phyloP scores from a whole-genome alignment of 441 rosid genomes.

The Sinapis alba region DNA sequence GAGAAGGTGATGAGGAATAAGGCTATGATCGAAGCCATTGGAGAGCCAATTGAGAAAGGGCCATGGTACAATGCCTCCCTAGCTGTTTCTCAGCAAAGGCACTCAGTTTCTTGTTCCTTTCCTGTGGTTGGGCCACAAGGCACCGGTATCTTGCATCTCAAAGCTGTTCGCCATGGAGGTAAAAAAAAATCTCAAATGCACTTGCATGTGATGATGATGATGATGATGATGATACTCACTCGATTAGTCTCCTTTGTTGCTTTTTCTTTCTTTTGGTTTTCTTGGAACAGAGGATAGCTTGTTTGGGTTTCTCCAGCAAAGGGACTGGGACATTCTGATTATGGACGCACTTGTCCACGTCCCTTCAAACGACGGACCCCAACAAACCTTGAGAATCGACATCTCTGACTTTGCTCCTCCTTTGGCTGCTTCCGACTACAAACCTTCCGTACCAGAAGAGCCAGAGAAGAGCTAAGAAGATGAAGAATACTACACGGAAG shows the following conservation, averaged over 20 bases:
- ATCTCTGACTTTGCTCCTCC: constrained; percentile 45
- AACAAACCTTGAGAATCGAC: constrained; percentile 59
- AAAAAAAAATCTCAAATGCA: background rate
- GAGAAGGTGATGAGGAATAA: constrained; percentile 73
- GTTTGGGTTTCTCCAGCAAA: constrained; percentile 50
- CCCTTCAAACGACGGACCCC: constrained; percentile 74
- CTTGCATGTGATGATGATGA: background rate
- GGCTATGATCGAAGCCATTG: constrained; percentile 76
- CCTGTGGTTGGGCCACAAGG: constrained; percentile 57
- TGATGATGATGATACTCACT: background rate
- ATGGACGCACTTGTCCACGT: constrained; percentile 86
- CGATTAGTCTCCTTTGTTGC: background rate
- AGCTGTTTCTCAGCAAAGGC: constrained; percentile 89
- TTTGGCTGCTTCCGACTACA: constrained; percentile 42
- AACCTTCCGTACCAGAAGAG: constrained; percentile 39
- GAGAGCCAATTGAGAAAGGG: constrained; percentile 91
- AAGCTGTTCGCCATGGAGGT: constrained; percentile 41
- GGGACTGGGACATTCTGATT: constrained; percentile 81
- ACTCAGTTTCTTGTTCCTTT: constrained; percentile 89
- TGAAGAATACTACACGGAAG: background rate
- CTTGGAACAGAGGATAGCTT: constrained; percentile 37
- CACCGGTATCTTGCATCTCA: constrained; percentile 37
- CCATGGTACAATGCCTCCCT: constrained; percentile 97
- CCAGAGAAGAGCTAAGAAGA: constrained; percentile 41
- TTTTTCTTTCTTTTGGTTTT: background rate